These are phyloP conservation scores for Dictyostelium purpureum DNA, from an alignment of 78 protist species.

Conservation along the genomic window DNA sequence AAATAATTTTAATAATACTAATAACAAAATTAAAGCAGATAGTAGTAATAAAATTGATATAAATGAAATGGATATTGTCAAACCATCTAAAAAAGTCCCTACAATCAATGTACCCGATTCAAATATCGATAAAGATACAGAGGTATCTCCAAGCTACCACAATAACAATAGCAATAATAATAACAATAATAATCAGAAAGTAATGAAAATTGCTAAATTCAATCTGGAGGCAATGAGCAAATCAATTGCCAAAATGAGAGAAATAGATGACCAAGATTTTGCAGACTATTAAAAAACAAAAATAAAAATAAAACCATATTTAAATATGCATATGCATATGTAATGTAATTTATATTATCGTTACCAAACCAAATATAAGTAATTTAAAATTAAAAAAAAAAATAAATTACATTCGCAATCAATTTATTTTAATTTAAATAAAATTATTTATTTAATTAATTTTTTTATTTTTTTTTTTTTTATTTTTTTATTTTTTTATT, in stretches of 20 bases:
- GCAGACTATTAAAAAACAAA: background rate
- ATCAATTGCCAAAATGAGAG: conserved; percentile 54
- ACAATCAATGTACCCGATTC: background rate
- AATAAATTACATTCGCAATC: no score
- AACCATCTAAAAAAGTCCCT: no score
- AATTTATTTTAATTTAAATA: no score
- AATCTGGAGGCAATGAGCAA: conserved; percentile 62
- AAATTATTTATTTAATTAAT: no score
- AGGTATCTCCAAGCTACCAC: background rate
- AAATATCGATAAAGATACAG: background rate
- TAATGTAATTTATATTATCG: no score
- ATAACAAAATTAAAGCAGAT: background rate
- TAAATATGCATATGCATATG: no score
- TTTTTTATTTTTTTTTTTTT: no score
- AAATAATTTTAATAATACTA: background rate
- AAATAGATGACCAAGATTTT: background rate
- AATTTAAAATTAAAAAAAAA: no score
- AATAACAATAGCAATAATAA: background rate
- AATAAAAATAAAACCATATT: no score
- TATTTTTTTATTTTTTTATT: no score
- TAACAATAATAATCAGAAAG: background rate
- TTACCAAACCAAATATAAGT: no score
- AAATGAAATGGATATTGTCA: background rate
- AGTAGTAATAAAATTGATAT: background rate
- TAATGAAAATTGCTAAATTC: conserved; percentile 41